Evolutionary conservation across 2,329 filamentous ascomycete species (phyloP), one percentile per base, ranked within the genome.

Genomic region (Helminthosporium solani): DNA sequence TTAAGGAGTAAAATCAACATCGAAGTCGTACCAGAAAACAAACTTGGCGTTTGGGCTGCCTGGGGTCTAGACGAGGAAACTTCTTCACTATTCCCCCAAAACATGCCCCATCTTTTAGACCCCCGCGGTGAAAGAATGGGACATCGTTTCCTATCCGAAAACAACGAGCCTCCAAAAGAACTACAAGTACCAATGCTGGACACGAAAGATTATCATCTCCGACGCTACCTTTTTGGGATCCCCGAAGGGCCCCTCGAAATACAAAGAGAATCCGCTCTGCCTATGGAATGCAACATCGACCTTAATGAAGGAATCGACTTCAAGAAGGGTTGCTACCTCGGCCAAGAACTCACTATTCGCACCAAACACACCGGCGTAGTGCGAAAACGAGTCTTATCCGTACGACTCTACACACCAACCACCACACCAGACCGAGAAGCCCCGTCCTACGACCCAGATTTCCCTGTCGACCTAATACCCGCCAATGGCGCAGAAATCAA

Each of bases 281-380:
- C 94, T 1, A 85, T 91, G 70, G 92, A 97, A 71, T 86, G 80
- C 64, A 96, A 96, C 68, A 80, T 97, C 67, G 94, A 99, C 70
- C 74, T 88, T 49, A 88, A 88, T 79, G 80, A 82, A 38, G 94
- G 84, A 20, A 86, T 99, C 56, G 89, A 96, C 71, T 99, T 94
- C 74, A 84, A 84, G 64, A 99, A 99, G 74, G 94, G 94, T 7
- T 99, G 94, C 73, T 99, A 99, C 70, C 83, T 97, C 7, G 94
- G 94, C 0, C 94, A 99, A 72, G 94, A 99, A 70, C 79, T 99
- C 53, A 97, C 94, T 1, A 96, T 97, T 55, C 86, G 94, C 33
- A 99, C 94, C 1, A 87, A 91, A 67, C 94, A 99, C 71, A 91
- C 87, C 11, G 94, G 94, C 18, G 89, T 99, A 14, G 89, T 99